These are phyloP conservation scores for Teunomyces funiuensis DNA, from an alignment of 805 yeast genomes.

Conservation along the genomic window DNA sequence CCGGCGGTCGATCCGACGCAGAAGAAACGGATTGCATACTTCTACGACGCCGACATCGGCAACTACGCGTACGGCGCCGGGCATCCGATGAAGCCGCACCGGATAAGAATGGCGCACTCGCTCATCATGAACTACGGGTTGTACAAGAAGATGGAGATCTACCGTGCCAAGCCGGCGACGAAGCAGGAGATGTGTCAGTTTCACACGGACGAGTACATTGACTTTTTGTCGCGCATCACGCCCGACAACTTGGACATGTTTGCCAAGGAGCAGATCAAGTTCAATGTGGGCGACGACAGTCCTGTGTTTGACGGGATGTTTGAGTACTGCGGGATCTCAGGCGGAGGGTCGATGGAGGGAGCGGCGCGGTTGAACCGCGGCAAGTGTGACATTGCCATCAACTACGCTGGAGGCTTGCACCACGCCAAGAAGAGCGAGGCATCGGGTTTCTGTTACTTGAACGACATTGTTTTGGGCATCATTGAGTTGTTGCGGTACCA, in stretches of 20 bases:
- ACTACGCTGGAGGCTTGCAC: constrained; percentile 92
- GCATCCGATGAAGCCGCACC: constrained; percentile 98
- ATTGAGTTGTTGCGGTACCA: constrained; percentile 76
- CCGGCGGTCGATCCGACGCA: constrained; percentile 40
- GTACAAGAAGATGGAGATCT: constrained; percentile 95
- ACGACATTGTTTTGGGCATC: constrained; percentile 85
- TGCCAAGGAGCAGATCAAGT: constrained; percentile 83
- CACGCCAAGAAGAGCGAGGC: constrained; percentile 92
- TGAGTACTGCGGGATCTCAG: constrained; percentile 74
- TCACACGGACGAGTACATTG: constrained; percentile 96
- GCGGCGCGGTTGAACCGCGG: constrained; percentile 78
- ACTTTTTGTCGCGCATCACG: constrained; percentile 83
- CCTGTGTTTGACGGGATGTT: constrained; percentile 80
- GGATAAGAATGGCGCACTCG: constrained; percentile 98
- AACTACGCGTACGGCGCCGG: constrained; percentile 98
- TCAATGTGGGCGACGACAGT: constrained; percentile 93
- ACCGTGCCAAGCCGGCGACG: constrained; percentile 96
- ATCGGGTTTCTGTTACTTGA: constrained; percentile 86
- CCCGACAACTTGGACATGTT: constrained; percentile 90
- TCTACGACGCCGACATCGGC: constrained; percentile 79
- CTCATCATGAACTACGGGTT: constrained; percentile 95
- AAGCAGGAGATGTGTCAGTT: constrained; percentile 98
- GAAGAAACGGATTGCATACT: constrained; percentile 45
- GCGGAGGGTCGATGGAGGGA: constrained; percentile 91
- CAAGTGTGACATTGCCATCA: constrained; percentile 87